Evolutionary conservation across 441 rosid genomes (phyloP).

Genomic region (Omphalea diandra): DNA sequence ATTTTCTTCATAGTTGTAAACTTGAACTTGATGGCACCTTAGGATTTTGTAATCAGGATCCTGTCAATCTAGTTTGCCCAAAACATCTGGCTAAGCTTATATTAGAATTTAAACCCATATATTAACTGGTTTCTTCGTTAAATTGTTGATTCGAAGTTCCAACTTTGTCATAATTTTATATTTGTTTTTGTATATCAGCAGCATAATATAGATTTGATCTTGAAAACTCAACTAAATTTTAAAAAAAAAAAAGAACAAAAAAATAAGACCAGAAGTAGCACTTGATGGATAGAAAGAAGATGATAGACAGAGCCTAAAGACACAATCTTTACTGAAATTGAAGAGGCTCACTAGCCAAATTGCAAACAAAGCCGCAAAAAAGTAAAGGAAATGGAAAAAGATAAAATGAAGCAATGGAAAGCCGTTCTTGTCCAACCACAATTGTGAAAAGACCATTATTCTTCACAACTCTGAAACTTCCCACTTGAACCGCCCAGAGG

Average conservation of each 20-base stretch:
- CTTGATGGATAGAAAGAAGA: too few relatives aligned
- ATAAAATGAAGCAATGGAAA: slow-evolving; percentile 12
- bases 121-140: too few relatives aligned
- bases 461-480: slow-evolving; percentile 23
- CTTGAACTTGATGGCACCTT: too few relatives aligned
- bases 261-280: too few relatives aligned
- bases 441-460: slow-evolving; percentile 33
- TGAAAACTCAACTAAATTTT: not conserved
- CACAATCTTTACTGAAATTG: slow-evolving; percentile 34
- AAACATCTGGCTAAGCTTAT: too few relatives aligned
- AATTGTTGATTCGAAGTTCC: too few relatives aligned
- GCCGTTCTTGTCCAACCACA: slow-evolving; percentile 27
- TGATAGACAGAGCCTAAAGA: not conserved
- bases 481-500: slow-evolving; percentile 1
- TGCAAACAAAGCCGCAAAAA: slow-evolving; percentile 30
- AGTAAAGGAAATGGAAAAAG: not conserved
- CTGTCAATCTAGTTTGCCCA: too few relatives aligned
- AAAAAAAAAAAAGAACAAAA: not conserved
- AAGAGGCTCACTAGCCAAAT: slow-evolving; percentile 23
- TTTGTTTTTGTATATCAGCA: not conserved
- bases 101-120: too few relatives aligned
- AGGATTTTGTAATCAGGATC: too few relatives aligned
- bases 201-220: not conserved
- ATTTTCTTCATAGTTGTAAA: too few relatives aligned
- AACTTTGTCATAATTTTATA: not conserved